Evolutionary conservation across 192 early-diverging fungal species (phyloP).

Genomic region (Coemansia sp.): DNA sequence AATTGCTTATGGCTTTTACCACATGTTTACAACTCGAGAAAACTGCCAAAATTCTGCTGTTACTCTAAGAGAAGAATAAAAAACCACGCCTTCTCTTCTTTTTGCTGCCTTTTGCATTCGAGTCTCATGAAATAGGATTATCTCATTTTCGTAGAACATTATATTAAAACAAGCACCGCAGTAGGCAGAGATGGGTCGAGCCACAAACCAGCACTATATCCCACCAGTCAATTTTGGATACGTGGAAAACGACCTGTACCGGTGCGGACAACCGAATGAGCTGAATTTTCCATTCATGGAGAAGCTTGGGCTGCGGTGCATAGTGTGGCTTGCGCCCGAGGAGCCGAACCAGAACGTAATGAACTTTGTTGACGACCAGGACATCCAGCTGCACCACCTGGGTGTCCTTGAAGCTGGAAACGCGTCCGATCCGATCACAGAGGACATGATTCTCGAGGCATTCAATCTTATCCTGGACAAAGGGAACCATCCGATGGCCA

Average conservation of each 20-base stretch:
- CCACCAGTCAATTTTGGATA: slow-evolving; percentile 86
- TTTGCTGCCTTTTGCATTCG: background rate
- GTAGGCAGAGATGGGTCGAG: slow-evolving; percentile 32
- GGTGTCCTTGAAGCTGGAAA: slow-evolving; percentile 81
- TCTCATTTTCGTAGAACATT: background rate
- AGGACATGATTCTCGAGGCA: slow-evolving; percentile 92
- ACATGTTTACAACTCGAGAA: no score
- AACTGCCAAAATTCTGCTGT: no score
- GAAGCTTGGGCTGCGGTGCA: slow-evolving; percentile 89
- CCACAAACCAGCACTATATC: slow-evolving; percentile 55
- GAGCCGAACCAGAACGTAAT: slow-evolving; percentile 93
- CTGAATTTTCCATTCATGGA: slow-evolving; percentile 99
- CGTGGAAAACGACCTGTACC: slow-evolving; percentile 95
- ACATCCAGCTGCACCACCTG: slow-evolving; percentile 89
- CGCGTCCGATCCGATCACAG: slow-evolving; percentile 97
- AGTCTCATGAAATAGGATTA: background rate
- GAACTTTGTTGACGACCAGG: slow-evolving; percentile 99
- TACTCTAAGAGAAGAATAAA: no score
- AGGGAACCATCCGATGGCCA: slow-evolving; percentile 88
- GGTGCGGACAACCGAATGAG: slow-evolving; percentile 97
- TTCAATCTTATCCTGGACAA: slow-evolving; percentile 86
- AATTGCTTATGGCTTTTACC: no score
- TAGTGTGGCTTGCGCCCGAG: slow-evolving; percentile 95
- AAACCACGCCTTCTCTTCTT: no score
- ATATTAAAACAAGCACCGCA: background rate